Evolutionary conservation across 2,329 filamentous ascomycete genomes (phyloP).

Genomic region (Beauveria medogensis): DNA sequence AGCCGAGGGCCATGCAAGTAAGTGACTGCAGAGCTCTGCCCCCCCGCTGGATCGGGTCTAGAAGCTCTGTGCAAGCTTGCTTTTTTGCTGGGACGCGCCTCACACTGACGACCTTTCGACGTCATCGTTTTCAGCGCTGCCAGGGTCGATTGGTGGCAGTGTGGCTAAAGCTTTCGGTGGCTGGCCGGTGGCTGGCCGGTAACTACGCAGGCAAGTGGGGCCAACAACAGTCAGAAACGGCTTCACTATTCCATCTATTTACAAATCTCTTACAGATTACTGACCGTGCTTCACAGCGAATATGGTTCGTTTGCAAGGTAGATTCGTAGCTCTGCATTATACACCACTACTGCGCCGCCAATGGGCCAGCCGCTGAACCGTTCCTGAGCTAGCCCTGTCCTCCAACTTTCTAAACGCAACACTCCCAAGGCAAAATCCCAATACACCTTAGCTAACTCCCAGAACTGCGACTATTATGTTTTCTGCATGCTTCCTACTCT

Average conservation of each 20-base stretch:
- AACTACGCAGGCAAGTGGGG: too few species aligned
- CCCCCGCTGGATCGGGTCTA: conserved; percentile 4
- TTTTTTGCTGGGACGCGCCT: neutral
- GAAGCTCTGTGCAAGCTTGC: conserved; percentile 5
- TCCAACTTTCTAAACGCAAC: too few species aligned
- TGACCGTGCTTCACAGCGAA: neutral
- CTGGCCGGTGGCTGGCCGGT: neutral
- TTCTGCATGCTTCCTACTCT: conserved; percentile 10
- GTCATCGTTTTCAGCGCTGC: conserved; percentile 7
- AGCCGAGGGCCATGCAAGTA: conserved; percentile 1
- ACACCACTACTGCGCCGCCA: neutral
- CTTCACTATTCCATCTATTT: too few species aligned
- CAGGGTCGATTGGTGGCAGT: neutral
- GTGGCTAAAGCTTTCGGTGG: conserved; percentile 2
- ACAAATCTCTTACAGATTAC: too few species aligned
- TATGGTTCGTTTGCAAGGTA: neutral
- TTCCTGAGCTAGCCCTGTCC: too few species aligned
- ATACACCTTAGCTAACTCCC: too few species aligned
- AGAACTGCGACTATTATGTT: too few species aligned
- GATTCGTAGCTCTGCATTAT: neutral
- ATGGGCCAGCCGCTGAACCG: neutral
- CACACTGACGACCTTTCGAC: conserved; percentile 6
- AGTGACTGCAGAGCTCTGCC: neutral
- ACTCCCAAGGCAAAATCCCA: neutral
- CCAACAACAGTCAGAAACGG: too few species aligned